Conservation (phyloP, 2,329 filamentous ascomycete genomes). For the Westerdykella aurantiaca region DNA sequence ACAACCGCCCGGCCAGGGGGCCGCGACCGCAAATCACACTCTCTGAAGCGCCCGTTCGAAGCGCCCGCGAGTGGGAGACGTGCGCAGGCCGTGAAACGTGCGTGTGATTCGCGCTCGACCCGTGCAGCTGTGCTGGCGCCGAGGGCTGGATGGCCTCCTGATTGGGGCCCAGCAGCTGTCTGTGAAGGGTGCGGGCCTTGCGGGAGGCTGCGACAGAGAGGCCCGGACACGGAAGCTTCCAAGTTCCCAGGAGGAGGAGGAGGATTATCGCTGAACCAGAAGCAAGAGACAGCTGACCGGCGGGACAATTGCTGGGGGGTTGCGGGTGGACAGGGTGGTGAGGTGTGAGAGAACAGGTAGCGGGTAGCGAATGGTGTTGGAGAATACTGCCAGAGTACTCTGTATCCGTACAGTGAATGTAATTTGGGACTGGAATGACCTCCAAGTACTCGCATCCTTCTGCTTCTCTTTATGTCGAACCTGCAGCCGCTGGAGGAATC, state of each 20-base stretch:
- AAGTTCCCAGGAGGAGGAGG: background rate
- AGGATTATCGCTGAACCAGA: conserved; percentile 6
- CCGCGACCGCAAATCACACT: conserved; percentile 17
- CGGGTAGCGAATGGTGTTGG: conserved; percentile 13
- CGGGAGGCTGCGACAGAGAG: conserved; percentile 19
- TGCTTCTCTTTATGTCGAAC: too few species aligned
- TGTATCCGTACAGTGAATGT: conserved; percentile 18
- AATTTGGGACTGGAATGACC: conserved; percentile 18
- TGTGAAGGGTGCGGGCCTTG: conserved; percentile 14
- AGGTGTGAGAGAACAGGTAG: conserved; percentile 16
- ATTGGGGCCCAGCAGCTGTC: conserved; percentile 28
- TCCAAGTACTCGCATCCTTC: conserved; percentile 23
- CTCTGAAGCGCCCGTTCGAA: conserved; percentile 13
- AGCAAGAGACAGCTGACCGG: conserved; percentile 20
- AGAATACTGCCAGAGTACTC: background rate
- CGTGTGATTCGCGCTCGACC: conserved; percentile 33
- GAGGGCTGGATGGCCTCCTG: conserved; percentile 14
- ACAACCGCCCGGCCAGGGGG: conserved; percentile 21
- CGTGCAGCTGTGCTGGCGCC: conserved; percentile 28
- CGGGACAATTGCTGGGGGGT: background rate
- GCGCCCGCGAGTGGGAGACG: conserved; percentile 20
- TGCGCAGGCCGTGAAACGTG: conserved; percentile 24
- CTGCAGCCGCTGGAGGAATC: conserved; percentile 22
- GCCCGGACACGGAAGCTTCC: background rate
- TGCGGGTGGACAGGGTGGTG: conserved; percentile 12